Conservation (phyloP, 306 rosid species). For the Quercus bicolor region DNA sequence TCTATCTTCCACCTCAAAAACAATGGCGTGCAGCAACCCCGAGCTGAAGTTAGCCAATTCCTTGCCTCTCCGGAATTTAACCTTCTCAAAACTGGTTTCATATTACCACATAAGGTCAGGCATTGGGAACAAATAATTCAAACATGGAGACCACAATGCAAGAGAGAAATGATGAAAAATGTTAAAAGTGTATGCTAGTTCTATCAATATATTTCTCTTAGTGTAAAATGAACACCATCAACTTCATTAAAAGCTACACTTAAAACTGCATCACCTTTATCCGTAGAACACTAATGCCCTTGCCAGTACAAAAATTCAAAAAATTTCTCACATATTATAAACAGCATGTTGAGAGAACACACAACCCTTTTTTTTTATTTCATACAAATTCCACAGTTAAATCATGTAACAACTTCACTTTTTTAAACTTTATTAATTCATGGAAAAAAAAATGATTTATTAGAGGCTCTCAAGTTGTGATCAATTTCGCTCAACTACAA, state of each 20-base stretch:
- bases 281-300: neutral
- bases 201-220: neutral
- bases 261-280: neutral
- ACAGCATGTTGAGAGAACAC: no score
- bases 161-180: neutral
- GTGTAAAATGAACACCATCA: neutral
- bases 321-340: no score
- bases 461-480: neutral
- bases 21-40: constrained; percentile 63
- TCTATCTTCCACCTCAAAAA: constrained; percentile 97
- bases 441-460: neutral
- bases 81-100: constrained; percentile 76
- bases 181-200: neutral
- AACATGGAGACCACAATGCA: neutral
- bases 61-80: constrained; percentile 58
- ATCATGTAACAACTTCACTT: no score
- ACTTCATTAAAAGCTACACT: neutral
- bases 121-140: constrained; percentile 9
- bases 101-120: constrained; percentile 20
- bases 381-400: no score
- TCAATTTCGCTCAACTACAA: neutral
- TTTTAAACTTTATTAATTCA: no score
- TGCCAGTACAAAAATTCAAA: neutral
- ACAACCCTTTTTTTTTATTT: no score
- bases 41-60: constrained; percentile 77